Evolutionary conservation across 2,329 filamentous ascomycete genomes (phyloP).

Genomic region (Berkeleyomyces basicola): DNA sequence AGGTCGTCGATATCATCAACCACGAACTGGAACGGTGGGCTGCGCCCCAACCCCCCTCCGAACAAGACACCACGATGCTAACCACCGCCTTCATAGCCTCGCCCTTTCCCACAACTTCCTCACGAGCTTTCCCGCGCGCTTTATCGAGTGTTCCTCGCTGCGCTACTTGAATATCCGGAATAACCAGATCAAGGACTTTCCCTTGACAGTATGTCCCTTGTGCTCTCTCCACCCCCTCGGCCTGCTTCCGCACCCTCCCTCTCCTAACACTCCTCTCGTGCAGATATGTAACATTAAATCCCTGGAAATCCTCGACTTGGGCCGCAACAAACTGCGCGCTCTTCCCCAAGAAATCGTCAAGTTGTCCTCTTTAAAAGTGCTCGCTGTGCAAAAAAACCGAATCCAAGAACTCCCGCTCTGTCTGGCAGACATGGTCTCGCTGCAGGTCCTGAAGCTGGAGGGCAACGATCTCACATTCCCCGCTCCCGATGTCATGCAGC

Average conservation of each 20-base stretch:
- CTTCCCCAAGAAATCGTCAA: conserved; percentile 67
- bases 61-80: not conserved
- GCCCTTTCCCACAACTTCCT: conserved; percentile 70
- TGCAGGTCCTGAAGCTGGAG: conserved; percentile 79
- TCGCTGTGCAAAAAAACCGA: conserved; percentile 74
- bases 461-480: conserved; percentile 77
- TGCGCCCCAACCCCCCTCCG: not conserved
- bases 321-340: conserved; percentile 64
- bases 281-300: conserved; percentile 75
- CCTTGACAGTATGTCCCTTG: conserved; percentile 31
- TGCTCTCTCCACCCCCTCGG: not conserved
- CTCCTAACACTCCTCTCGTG: not conserved
- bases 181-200: conserved; percentile 52
- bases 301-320: conserved; percentile 84
- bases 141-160: conserved; percentile 59
- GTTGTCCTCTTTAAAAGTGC: conserved; percentile 71
- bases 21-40: conserved; percentile 53
- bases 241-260: not conserved
- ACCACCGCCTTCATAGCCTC: conserved; percentile 32
- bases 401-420: conserved; percentile 72
- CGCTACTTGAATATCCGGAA: conserved; percentile 68
- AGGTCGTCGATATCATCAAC: conserved; percentile 60
- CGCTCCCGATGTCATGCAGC: conserved; percentile 46
- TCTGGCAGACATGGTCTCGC: conserved; percentile 73
- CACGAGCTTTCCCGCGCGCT: conserved; percentile 49